These are phyloP conservation scores for Halenospora varia DNA, from an alignment of 495 filamentous ascomycete genomes.

Conservation along the genomic window DNA sequence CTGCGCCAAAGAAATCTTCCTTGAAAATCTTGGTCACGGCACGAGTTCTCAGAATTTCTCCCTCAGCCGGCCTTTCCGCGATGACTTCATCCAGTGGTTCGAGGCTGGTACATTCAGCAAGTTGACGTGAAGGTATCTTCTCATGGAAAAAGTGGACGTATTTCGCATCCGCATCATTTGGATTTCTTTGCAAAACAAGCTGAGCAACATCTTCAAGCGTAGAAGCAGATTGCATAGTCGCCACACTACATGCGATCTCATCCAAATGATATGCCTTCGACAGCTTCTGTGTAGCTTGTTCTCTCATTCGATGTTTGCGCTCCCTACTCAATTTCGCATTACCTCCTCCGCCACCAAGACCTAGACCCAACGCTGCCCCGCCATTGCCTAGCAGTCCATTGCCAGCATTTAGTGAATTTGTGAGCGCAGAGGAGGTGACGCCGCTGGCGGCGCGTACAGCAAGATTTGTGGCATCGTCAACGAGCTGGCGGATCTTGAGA, in stretches of 20 bases:
- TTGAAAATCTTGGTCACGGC: constrained; percentile 73
- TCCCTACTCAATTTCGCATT: constrained; percentile 67
- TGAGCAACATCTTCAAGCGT: constrained; percentile 74
- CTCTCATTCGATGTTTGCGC: constrained; percentile 68
- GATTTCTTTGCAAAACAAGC: constrained; percentile 62
- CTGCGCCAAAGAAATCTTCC: constrained; percentile 64
- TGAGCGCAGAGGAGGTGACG: constrained; percentile 56
- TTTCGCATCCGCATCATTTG: constrained; percentile 62
- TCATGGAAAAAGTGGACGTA: constrained; percentile 89
- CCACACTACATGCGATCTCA: constrained; percentile 76
- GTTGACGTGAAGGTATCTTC: constrained; percentile 73
- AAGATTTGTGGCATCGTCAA: constrained; percentile 73
- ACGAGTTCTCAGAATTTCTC: constrained; percentile 63
- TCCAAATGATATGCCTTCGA: constrained; percentile 71
- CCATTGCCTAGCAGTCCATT: constrained; percentile 49
- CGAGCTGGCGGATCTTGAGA: constrained; percentile 70
- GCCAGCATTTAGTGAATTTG: constrained; percentile 33
- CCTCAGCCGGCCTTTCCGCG: constrained; percentile 53
- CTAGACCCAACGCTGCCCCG: constrained; percentile 55
- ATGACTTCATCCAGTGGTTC: constrained; percentile 63
- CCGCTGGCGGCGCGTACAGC: constrained; percentile 72
- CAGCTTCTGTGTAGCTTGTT: constrained; percentile 71
- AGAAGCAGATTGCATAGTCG: constrained; percentile 78
- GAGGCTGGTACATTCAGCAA: constrained; percentile 68
- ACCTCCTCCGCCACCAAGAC: constrained; percentile 50